Percentiles rank a stretch among this genome's conserved stretches.
phyloP scores from a whole-genome alignment of 83 land plant genomes.

The Thuja plicata region DNA sequence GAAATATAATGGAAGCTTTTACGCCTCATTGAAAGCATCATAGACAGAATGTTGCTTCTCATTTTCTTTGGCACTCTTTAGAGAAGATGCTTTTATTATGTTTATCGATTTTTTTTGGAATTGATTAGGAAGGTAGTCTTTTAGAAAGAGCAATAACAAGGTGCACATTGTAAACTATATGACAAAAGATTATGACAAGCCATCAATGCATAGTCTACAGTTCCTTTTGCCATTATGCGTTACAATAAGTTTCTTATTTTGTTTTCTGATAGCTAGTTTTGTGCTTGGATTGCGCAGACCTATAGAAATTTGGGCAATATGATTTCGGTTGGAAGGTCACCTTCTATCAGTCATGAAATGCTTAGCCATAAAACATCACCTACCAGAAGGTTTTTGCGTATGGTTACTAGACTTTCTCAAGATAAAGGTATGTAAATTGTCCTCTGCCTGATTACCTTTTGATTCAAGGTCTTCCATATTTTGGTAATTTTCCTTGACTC shows the following conservation, averaged over 20 bases:
- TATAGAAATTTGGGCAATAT: slow-evolving; percentile 1
- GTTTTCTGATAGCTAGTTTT: slow-evolving; percentile 2
- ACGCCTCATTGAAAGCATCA: neutral
- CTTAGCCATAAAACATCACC: neutral
- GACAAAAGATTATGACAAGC: neutral
- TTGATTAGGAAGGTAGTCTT: neutral
- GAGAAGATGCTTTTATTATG: neutral
- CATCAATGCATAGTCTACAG: neutral
- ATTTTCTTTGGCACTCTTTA: neutral
- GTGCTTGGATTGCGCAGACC: slow-evolving; percentile 1
- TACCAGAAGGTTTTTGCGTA: neutral
- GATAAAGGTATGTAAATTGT: neutral
- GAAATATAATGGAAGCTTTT: neutral
- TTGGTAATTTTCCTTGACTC: neutral
- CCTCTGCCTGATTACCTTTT: neutral
- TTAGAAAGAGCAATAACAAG: neutral
- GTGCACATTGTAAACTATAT: neutral
- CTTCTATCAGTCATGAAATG: neutral
- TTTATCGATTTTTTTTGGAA: neutral
- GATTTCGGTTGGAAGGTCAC: neutral
- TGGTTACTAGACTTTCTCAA: slow-evolving; percentile 13
- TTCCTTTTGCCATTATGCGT: neutral
- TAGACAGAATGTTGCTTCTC: neutral
- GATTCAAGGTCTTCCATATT: neutral
- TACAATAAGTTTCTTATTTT: too few species aligned